Conservation (phyloP, 495 filamentous ascomycete genomes). For the Annulohypoxylon bovei region DNA sequence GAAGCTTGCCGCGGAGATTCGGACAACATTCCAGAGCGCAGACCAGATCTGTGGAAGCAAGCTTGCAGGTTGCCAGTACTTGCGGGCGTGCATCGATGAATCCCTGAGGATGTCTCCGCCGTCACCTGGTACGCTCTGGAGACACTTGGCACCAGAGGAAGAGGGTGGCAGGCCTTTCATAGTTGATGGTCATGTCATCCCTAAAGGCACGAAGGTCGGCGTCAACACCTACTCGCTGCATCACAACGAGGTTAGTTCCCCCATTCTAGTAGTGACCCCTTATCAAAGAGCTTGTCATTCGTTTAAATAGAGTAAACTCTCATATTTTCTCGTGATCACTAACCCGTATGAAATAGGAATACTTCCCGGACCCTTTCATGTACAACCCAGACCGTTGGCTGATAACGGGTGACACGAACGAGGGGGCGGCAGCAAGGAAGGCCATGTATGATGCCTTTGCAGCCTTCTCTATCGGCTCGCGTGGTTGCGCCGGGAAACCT, state of each 20-base stretch:
- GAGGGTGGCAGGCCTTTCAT: slow-evolving; percentile 11
- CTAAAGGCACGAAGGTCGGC: slow-evolving; percentile 49
- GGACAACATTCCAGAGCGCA: slow-evolving; percentile 48
- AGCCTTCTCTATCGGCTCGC: slow-evolving; percentile 56
- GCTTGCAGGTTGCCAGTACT: slow-evolving; percentile 60
- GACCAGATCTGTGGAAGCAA: slow-evolving; percentile 54
- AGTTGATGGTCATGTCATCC: slow-evolving; percentile 46
- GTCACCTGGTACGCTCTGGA: slow-evolving; percentile 55
- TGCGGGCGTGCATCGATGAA: slow-evolving; percentile 66
- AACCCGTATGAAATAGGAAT: slow-evolving; percentile 24
- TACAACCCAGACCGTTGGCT: slow-evolving; percentile 60
- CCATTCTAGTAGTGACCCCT: not conserved
- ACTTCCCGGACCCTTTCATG: slow-evolving; percentile 53
- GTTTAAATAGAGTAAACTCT: not conserved
- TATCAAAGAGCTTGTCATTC: not conserved
- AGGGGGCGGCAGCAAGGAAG: not conserved
- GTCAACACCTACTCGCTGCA: slow-evolving; percentile 53
- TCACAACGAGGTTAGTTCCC: slow-evolving; percentile 46
- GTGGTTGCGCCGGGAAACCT: slow-evolving; percentile 57
- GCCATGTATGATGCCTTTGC: slow-evolving; percentile 48
- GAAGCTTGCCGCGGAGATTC: slow-evolving; percentile 54
- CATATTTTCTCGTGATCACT: not conserved
- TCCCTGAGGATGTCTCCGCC: slow-evolving; percentile 66
- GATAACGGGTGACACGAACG: not conserved
- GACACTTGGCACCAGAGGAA: slow-evolving; percentile 11